Base-by-base conservation (phyloP, 2,329 filamentous ascomycete species). In the Aspergillus neoniger region DNA sequence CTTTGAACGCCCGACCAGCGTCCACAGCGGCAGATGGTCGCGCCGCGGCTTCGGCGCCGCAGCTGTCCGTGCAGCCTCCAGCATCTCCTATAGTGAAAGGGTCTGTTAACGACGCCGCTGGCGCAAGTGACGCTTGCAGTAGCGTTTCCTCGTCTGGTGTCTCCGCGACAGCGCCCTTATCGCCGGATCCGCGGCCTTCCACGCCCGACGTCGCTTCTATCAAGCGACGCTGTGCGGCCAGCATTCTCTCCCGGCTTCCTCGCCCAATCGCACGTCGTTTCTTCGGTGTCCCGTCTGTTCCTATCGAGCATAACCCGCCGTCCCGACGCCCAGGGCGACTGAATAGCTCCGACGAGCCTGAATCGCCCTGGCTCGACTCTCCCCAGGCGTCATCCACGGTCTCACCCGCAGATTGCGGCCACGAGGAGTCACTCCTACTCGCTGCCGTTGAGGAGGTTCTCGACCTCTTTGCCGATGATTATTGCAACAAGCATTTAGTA, bases 401-500 rank as follows among this genome's bases (percentile, higher is more conserved):
- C 48, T 30, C 51, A 32, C 55, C 41, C 23, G 43, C 54, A 12
- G 38, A 51, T 28, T 25, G 52, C 39, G 57, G 57, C 17, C 54
- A 36, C 38, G 79, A 83, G 21, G 79, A 85, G 55, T 77, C 80
- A 63, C 78, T 77, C 52, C 80, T 87, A 60, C 76, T 86, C 48
- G 76, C 79, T 62, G 84, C 88, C 67, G 83, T 91, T 64, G 86
- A 88, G 70, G 79, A 80, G 23, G 80, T 92, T 49, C 81, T 98
- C 50, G 86, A 90, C 68, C 81, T 93, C 39, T 88, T 96, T 66
- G 86, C 85, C 15, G 92, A 97, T 76, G 82, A 85, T 55, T 96
- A 96, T 78, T 89, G 92, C 77, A 99, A 99, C 78, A 96, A 93
- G 79, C 92, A 97, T 78, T 80, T 98, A 32, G 80, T 96, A 67